phyloP scores from a whole-genome alignment of 257 asterid genomes.

The Capsicum baccatum region DNA sequence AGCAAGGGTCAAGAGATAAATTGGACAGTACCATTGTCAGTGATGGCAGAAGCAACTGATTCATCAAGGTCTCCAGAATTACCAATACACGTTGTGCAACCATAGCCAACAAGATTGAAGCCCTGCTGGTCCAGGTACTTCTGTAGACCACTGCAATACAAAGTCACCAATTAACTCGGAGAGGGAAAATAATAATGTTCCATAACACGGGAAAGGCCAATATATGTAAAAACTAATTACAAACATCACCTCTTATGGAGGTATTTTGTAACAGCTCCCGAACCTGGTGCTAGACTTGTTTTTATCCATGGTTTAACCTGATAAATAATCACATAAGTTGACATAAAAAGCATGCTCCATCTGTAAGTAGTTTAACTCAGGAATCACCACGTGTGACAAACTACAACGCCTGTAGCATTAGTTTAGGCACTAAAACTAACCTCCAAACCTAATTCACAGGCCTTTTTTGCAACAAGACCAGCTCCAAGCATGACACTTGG shows the following conservation, averaged over 20 bases:
- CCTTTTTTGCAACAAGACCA: slow-evolving; percentile 94
- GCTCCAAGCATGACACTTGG: slow-evolving; percentile 99
- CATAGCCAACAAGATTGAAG: slow-evolving; percentile 88
- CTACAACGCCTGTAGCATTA: slow-evolving; percentile 4
- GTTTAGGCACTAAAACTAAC: slow-evolving; percentile 48
- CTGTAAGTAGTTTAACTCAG: not conserved
- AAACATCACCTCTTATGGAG: slow-evolving; percentile 70
- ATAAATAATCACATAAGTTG: slow-evolving; percentile 20
- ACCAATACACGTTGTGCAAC: slow-evolving; percentile 98
- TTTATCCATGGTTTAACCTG: slow-evolving; percentile 98
- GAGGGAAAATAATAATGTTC: slow-evolving; percentile 8
- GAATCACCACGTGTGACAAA: not conserved
- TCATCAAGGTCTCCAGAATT: slow-evolving; percentile 97
- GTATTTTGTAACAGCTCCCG: slow-evolving; percentile 95
- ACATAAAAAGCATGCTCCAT: slow-evolving; percentile 15
- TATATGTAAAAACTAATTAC: slow-evolving; percentile 9
- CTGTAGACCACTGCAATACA: slow-evolving; percentile 71
- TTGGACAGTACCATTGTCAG: slow-evolving; percentile 69
- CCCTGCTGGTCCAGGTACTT: slow-evolving; percentile 90
- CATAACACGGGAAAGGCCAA: not conserved
- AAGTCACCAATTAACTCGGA: slow-evolving; percentile 24
- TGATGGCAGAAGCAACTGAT: slow-evolving; percentile 74
- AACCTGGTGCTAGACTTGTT: slow-evolving; percentile 99
- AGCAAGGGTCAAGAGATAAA: not conserved
- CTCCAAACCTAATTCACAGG: slow-evolving; percentile 89